Conservation (phyloP, 257 asterid genomes). For the Jasminum sambac region DNA sequence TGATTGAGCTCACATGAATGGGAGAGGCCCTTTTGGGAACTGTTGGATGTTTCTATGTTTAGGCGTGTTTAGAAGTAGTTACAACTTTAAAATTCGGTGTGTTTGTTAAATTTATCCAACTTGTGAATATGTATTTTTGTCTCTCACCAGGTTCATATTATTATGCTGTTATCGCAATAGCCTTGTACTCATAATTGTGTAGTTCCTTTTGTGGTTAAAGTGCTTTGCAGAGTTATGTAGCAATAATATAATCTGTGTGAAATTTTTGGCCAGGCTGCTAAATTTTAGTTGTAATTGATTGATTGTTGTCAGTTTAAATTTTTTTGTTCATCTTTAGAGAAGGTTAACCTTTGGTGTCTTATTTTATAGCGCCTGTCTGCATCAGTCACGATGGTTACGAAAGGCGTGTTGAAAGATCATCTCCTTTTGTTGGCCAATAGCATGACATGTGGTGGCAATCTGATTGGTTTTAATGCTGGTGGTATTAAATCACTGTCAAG, state of each 20-base stretch:
- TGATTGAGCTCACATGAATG: not conserved
- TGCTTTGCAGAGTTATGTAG: slow-evolving; percentile 5
- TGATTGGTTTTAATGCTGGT: slow-evolving; percentile 89
- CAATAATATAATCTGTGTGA: not conserved
- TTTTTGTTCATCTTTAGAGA: not conserved
- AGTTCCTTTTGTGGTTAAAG: not conserved
- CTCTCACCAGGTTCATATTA: no score
- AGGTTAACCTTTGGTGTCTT: slow-evolving; percentile 21
- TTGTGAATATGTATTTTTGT: no score
- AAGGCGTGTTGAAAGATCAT: slow-evolving; percentile 97
- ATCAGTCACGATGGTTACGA: slow-evolving; percentile 94
- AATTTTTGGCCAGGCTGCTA: slow-evolving; percentile 22
- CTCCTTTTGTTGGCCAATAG: slow-evolving; percentile 85
- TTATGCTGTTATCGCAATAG: no score
- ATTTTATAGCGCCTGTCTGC: slow-evolving; percentile 76
- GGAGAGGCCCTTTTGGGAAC: not conserved
- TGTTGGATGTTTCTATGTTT: not conserved
- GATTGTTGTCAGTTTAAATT: slow-evolving; percentile 4
- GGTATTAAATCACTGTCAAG: slow-evolving; percentile 84
- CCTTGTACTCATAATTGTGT: no score
- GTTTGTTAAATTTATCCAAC: no score
- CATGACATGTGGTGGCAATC: slow-evolving; percentile 90
- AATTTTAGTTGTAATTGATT: slow-evolving; percentile 8
- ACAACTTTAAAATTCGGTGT: no score
- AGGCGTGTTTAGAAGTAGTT: not conserved